Percentiles rank a stretch among this genome's conserved stretches.
Conservation (phyloP, 139 green algal genomes). For the Tetraselmis striata region DNA sequence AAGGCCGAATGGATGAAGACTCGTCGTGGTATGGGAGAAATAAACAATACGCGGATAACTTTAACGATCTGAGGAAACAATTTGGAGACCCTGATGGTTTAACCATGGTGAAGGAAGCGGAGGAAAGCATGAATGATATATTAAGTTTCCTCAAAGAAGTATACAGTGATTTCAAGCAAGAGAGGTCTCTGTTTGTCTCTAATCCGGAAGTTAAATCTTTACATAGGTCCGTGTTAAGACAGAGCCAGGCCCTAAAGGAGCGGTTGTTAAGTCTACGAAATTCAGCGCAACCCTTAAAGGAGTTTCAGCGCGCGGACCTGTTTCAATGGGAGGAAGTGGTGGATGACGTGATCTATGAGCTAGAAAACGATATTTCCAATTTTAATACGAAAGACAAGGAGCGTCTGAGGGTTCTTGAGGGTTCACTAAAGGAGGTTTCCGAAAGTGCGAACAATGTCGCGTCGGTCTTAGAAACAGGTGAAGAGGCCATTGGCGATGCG, state of each 20-base stretch:
- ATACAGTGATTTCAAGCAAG: not conserved
- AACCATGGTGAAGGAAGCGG: not conserved
- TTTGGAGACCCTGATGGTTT: not conserved
- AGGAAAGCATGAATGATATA: not conserved
- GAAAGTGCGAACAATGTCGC: not conserved
- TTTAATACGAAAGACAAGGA: not conserved
- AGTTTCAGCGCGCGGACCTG: not conserved
- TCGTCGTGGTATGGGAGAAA: not conserved
- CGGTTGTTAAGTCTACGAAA: not conserved
- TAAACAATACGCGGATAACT: not conserved
- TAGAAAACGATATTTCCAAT: not conserved
- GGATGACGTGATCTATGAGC: not conserved
- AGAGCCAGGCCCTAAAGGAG: not conserved
- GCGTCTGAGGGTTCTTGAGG: not conserved
- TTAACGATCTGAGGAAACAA: not conserved
- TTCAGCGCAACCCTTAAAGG: not conserved
- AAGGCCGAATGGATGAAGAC: too few species aligned
- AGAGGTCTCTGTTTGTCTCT: not conserved
- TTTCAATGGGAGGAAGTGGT: not conserved
- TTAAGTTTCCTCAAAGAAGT: not conserved
- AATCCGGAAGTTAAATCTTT: not conserved
- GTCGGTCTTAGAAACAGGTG: not conserved
- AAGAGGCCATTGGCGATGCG: not conserved
- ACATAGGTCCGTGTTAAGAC: not conserved
- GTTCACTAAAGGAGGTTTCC: not conserved